Percentiles rank a stretch among this genome's conserved stretches.
Conservation (phyloP, 1,284 basidiomycete genomes). For the Porogramme epimiltina region DNA sequence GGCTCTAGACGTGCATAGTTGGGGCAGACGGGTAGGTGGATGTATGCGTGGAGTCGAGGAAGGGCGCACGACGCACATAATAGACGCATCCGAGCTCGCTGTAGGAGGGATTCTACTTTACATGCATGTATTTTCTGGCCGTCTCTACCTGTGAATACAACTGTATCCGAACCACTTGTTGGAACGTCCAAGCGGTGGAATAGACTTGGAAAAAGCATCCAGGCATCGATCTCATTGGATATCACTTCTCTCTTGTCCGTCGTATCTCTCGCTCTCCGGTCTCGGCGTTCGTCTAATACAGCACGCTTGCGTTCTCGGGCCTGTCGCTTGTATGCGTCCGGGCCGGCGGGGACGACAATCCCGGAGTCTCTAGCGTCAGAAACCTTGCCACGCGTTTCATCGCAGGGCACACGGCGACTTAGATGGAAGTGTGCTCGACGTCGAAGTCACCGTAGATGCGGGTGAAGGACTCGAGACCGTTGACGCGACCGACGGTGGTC, state of each 20-base stretch:
- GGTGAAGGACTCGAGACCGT: slow-evolving; percentile 29
- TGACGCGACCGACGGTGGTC: slow-evolving; percentile 32
- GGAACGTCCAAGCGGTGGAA: no score
- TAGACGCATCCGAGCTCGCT: no score
- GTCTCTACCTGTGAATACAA: no score
- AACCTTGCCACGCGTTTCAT: slow-evolving; percentile 21
- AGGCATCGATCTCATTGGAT: no score
- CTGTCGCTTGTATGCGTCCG: no score
- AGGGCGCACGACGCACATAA: slow-evolving; percentile 18
- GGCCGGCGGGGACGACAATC: slow-evolving; percentile 27
- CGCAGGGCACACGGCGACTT: slow-evolving; percentile 26
- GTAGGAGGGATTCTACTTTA: no score
- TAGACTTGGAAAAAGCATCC: no score
- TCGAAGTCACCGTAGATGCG: slow-evolving; percentile 23
- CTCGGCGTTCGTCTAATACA: no score
- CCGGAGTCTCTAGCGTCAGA: slow-evolving; percentile 32
- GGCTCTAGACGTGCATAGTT: slow-evolving; percentile 87
- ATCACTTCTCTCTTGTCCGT: no score
- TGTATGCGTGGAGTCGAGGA: slow-evolving; percentile 67
- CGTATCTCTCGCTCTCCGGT: no score
- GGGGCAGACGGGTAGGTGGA: slow-evolving; percentile 96
- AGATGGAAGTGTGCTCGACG: slow-evolving; percentile 20
- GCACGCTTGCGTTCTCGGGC: no score
- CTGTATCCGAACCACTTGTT: no score
- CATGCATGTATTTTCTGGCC: background rate